Evolutionary conservation across 257 asterid genomes (phyloP).

Genomic region (Capsicum pubescens): DNA sequence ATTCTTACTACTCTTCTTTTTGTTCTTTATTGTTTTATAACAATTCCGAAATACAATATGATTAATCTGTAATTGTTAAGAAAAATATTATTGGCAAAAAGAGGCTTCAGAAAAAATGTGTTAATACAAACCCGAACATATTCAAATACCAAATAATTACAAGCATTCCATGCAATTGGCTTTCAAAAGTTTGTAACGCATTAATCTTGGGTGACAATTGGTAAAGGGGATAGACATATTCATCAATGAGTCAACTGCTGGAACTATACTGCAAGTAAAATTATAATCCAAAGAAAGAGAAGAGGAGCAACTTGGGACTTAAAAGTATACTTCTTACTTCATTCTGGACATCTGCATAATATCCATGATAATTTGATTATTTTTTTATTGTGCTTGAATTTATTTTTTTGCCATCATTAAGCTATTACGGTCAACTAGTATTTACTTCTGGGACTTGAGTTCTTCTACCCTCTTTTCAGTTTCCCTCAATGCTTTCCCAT

Average conservation of each 20-base stretch:
- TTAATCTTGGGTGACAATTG: not conserved
- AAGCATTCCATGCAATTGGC: not conserved
- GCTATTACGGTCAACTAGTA: conserved; percentile 2
- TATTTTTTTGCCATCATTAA: conserved; percentile 20
- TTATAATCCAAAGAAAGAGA: conserved; percentile 10
- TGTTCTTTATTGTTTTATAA: too few relatives aligned
- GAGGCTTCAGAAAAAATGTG: not conserved
- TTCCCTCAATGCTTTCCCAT: conserved; percentile 78
- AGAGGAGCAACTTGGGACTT: not conserved
- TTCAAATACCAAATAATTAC: too few relatives aligned
- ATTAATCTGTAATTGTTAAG: too few relatives aligned
- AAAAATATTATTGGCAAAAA: not conserved
- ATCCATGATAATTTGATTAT: not conserved
- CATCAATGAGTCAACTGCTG: not conserved
- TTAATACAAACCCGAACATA: not conserved
- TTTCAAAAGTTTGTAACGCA: not conserved
- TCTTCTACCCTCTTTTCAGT: conserved; percentile 82
- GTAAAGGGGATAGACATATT: not conserved
- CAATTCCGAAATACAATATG: too few relatives aligned
- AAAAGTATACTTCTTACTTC: not conserved
- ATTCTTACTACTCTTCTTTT: too few relatives aligned
- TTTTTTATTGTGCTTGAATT: not conserved
- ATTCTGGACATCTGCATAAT: conserved; percentile 23
- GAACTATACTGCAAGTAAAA: not conserved
- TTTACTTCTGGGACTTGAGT: conserved; percentile 68